Evolutionary conservation across 75 land plant species (phyloP), one percentile per base, ranked within the genome.

Genomic region (Selaginella moellendorffii): DNA sequence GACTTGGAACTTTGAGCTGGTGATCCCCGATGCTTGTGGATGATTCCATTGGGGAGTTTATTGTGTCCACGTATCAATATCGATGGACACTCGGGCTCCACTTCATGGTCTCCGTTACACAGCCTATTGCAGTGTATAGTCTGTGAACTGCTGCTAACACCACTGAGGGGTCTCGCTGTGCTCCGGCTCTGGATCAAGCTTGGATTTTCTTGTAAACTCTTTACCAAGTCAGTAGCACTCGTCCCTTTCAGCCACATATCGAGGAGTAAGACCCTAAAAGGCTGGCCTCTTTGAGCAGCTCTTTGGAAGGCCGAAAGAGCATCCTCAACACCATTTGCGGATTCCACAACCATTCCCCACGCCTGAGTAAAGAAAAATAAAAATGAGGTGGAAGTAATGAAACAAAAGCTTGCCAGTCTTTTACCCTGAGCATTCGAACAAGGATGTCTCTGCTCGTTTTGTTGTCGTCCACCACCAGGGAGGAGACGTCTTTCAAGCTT

Each of bases 221-320:
- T 53, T 59, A 74, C 52, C 27, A 74, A 66, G 24, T 74, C 71
- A 17, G 65, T 42, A 30, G 76, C 66, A 63, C 56, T 64, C 51
- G 64, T 63, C 29, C 71, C 76, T 60, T 64, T 26, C 9, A 74
- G 54, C 76, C 71, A 69, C 71, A 74, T 68, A 24, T 74, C 76
- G 18, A 74, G 65, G 53, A 74, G 26, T 20, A 74, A 31, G 14
- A 74, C 62, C 42, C 58, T 69, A 30, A 30, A 68, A 23, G 29
- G 65, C 52, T 51, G 61, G 31, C 64, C 71, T 24, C 46, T 31
- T 19, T 53, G 29, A 53, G 65, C 60, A 12, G 76, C 76, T 54
- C 29, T 31, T 31, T 68, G 61, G n/a, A 74, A 56, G 8, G 71
- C 59, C 27, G 21, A 12, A 28, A 46, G 36, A 0, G 76, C 76